These are phyloP conservation scores for Leptosphaerulina australis DNA, from an alignment of 2,329 filamentous ascomycete genomes.

Conservation along the genomic window DNA sequence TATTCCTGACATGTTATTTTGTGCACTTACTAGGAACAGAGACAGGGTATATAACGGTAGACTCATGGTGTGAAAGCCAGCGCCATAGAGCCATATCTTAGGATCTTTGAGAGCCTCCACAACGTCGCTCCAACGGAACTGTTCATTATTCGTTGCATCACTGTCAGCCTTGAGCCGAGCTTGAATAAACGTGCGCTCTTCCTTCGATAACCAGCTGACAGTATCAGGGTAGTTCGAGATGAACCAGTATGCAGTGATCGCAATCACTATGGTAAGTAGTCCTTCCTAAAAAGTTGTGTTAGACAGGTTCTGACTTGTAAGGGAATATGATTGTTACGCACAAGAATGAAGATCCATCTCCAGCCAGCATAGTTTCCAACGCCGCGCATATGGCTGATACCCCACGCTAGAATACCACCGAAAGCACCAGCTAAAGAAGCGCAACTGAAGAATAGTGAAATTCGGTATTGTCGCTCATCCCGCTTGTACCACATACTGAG, in stretches of 20 bases:
- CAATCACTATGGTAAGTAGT: slow-evolving; percentile 45
- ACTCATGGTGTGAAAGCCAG: slow-evolving; percentile 75
- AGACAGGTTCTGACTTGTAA: not conserved
- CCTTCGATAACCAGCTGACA: slow-evolving; percentile 61
- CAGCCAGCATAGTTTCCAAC: slow-evolving; percentile 54
- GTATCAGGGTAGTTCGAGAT: slow-evolving; percentile 70
- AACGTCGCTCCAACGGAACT: slow-evolving; percentile 72
- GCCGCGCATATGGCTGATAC: slow-evolving; percentile 66
- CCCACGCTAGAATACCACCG: slow-evolving; percentile 64
- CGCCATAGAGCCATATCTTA: slow-evolving; percentile 64
- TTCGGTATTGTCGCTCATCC: slow-evolving; percentile 63
- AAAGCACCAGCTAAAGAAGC: slow-evolving; percentile 66
- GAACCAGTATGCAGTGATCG: slow-evolving; percentile 57
- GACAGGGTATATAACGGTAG: slow-evolving; percentile 54
- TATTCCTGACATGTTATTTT: not conserved
- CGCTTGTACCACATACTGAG: slow-evolving; percentile 68
- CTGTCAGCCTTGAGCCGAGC: slow-evolving; percentile 69
- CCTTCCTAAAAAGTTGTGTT: slow-evolving; percentile 37
- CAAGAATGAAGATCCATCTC: slow-evolving; percentile 52
- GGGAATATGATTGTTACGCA: slow-evolving; percentile 14
- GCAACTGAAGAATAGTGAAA: slow-evolving; percentile 66
- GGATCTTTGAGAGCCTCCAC: slow-evolving; percentile 60
- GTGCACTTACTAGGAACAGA: slow-evolving; percentile 45
- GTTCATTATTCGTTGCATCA: slow-evolving; percentile 71
- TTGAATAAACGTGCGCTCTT: slow-evolving; percentile 62